Conservation (phyloP, 228 moss, liverwort and hornwort genomes). For the Sphagnum magellanicum region DNA sequence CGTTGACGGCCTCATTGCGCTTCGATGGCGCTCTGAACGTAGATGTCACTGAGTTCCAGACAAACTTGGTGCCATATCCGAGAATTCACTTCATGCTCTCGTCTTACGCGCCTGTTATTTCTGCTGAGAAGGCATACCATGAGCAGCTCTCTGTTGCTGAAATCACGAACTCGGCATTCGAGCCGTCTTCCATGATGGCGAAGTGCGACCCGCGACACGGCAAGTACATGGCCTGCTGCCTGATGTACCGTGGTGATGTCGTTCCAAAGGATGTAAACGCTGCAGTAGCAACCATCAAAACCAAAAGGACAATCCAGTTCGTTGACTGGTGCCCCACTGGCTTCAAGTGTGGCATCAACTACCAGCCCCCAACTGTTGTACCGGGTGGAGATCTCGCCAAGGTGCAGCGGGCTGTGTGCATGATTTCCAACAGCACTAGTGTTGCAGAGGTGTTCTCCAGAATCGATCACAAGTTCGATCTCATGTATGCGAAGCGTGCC, state of each 20-base stretch:
- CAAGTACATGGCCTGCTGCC: slow-evolving; percentile 58
- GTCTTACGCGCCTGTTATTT: slow-evolving; percentile 14
- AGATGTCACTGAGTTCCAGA: slow-evolving; percentile 56
- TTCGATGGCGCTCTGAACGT: slow-evolving; percentile 26
- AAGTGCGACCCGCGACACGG: slow-evolving; percentile 29
- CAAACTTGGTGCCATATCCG: slow-evolving; percentile 49
- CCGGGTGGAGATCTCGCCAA: slow-evolving; percentile 53
- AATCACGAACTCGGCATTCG: slow-evolving; percentile 48
- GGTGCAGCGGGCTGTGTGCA: slow-evolving; percentile 52
- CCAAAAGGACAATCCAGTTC: slow-evolving; percentile 53
- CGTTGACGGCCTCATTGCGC: slow-evolving; percentile 40
- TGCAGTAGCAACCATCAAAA: slow-evolving; percentile 39
- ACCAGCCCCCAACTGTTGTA: slow-evolving; percentile 40
- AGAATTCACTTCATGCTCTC: slow-evolving; percentile 45
- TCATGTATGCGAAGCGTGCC: slow-evolving; percentile 58
- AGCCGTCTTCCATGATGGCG: slow-evolving; percentile 58
- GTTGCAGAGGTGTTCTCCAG: slow-evolving; percentile 21
- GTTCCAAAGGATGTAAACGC: slow-evolving; percentile 19
- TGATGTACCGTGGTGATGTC: slow-evolving; percentile 19
- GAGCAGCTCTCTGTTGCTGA: slow-evolving; percentile 44
- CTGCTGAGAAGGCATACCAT: slow-evolving; percentile 16
- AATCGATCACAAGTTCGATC: slow-evolving; percentile 30
- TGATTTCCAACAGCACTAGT: slow-evolving; percentile 48
- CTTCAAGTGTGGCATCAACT: slow-evolving; percentile 39
- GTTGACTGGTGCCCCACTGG: slow-evolving; percentile 61